Evolutionary conservation across 805 yeast genomes (phyloP).

Genomic region (Kluyveromyces siamensis): DNA sequence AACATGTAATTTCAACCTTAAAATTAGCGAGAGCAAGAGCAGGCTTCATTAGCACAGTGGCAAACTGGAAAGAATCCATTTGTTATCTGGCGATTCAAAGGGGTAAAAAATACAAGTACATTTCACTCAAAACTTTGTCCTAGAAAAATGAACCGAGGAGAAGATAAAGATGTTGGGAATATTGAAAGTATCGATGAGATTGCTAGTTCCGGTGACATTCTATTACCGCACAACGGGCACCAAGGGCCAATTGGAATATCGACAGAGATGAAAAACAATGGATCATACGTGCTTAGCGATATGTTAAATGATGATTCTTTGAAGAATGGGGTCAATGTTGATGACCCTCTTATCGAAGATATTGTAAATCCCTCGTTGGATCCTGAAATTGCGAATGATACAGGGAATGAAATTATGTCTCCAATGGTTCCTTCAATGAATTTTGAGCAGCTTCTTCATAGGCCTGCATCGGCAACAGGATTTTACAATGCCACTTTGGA

Average conservation of each 20-base stretch:
- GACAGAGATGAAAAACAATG: not conserved
- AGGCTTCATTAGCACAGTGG: not conserved
- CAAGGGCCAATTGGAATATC: not conserved
- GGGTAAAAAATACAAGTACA: not conserved
- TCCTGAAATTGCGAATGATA: constrained; percentile 1
- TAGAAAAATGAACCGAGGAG: not conserved
- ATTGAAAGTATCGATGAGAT: not conserved
- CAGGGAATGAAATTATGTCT: not conserved
- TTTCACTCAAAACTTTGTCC: no score
- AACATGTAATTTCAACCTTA: not conserved
- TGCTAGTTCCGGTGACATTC: not conserved
- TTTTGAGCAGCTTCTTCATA: not conserved
- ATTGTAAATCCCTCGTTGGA: constrained; percentile 23
- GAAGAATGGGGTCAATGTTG: not conserved
- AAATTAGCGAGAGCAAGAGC: not conserved
- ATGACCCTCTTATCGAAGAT: constrained; percentile 16
- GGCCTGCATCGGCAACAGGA: constrained; percentile 1
- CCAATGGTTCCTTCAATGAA: not conserved
- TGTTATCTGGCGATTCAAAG: not conserved
- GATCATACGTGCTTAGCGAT: not conserved
- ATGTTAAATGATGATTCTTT: not conserved
- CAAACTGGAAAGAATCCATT: not conserved
- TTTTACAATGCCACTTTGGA: not conserved
- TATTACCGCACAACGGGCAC: not conserved
- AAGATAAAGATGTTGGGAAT: not conserved